Evolutionary conservation across 2,329 filamentous ascomycete species (phyloP), one percentile per base, ranked within the genome.

Genomic region (Didymella sp.): DNA sequence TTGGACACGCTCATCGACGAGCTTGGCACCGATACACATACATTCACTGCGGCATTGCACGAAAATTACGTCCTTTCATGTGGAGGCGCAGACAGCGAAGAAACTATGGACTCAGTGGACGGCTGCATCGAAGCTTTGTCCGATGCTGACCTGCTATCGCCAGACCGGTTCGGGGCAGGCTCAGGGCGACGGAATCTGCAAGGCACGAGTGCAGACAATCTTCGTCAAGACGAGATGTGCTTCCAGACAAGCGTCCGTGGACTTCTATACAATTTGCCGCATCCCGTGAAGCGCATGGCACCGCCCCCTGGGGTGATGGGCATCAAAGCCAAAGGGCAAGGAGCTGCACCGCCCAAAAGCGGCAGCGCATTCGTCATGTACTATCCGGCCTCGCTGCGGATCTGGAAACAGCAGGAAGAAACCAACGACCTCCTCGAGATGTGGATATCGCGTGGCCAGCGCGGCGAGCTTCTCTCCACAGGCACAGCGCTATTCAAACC

Each of bases 51-150:
- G 4, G 91, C 92, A 3, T 79, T 98, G 0, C 94, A 98, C 72
- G 95, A 99, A 70, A 99, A 99, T 71, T 98, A 96, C 66, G 83
- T 89, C 1, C 81, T 92, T 0, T 98, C 95, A 0, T 98, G 94
- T 71, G 86, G 89, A 74, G 78, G 80, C 24, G 80, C 84, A 2
- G 75, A 84, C 21, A 86, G 84, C 0, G 81, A 82, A 61, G 76
- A 79, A 33, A 88, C 92, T 1, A 83, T 93, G 27, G 91, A 95
- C 66, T 89, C 89, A 61, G 80, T 96, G 55, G 91, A 92, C 60
- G 87, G 85, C n/a, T 98, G 94, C 71, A 88, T 96, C 54, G 90
- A 95, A 54, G 85, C 87, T 25, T 81, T 99, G 0, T 98, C 95
- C 0, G 89, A 96, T 61, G 91, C 91, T 45, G 95, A 99, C 72